A percentile compares a stretch with the other conserved stretches of the same genome.
phyloP scores from a whole-genome alignment of 257 asterid species.

The Nicotiana undulata region DNA sequence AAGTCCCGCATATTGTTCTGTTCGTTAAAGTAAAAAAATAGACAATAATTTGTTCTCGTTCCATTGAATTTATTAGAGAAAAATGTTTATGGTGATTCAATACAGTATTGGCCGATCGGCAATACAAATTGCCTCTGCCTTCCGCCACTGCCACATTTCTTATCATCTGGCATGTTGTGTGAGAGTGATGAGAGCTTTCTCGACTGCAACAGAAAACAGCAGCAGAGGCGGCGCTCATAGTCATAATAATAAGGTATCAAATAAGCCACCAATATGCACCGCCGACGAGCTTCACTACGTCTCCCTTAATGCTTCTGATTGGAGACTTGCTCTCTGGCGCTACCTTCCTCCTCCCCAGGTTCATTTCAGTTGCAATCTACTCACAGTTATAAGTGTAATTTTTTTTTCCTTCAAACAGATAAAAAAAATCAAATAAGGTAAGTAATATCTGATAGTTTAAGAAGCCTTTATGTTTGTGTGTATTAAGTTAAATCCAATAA shows the following conservation, averaged over 20 bases:
- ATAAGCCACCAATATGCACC: slow-evolving; percentile 74
- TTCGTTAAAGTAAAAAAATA: not conserved
- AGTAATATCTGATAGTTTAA: no score
- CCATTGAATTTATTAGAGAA: not conserved
- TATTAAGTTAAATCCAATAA: not conserved
- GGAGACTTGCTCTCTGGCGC: slow-evolving; percentile 97
- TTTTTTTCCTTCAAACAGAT: no score
- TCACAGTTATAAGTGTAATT: no score
- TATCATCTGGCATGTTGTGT: not conserved
- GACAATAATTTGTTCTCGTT: not conserved
- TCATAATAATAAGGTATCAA: slow-evolving; percentile 23
- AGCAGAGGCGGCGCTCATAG: not conserved
- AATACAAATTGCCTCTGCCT: slow-evolving; percentile 48
- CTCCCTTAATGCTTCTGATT: slow-evolving; percentile 46
- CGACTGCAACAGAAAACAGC: slow-evolving; percentile 12
- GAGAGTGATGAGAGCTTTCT: slow-evolving; percentile 19
- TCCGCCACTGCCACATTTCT: slow-evolving; percentile 35
- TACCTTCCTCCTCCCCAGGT: slow-evolving; percentile 80
- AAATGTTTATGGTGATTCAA: slow-evolving; percentile 18
- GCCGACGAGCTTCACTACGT: slow-evolving; percentile 97
- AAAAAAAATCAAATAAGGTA: no score
- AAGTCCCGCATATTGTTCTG: not conserved
- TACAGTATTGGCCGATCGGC: slow-evolving; percentile 45
- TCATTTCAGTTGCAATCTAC: not conserved
- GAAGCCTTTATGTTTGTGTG: not conserved